phyloP scores from a whole-genome alignment of 768 basidiomycete genomes.

The Cyclocybe cylindracea region DNA sequence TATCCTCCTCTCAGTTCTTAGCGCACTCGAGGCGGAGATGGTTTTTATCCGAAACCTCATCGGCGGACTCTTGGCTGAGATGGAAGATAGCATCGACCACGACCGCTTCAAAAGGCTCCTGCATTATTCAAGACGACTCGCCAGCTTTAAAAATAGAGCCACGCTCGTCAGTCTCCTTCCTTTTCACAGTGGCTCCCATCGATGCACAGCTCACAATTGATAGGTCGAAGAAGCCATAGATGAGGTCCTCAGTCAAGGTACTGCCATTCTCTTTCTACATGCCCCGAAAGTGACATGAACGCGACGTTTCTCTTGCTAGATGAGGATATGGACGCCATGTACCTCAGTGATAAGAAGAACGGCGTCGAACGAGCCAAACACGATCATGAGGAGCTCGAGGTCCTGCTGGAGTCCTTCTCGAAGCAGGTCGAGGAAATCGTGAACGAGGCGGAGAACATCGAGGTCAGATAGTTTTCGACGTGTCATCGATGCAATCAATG shows the following conservation, averaged over 20 bases:
- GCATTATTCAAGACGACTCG: constrained; percentile 87
- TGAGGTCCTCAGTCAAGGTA: constrained; percentile 89
- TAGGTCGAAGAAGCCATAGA: constrained; percentile 90
- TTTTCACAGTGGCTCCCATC: constrained; percentile 3
- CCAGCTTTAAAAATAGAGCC: constrained; percentile 89
- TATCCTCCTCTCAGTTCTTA: constrained; percentile 86
- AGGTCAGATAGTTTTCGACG: constrained; percentile 44
- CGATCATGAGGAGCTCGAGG: constrained; percentile 93
- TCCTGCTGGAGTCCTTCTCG: constrained; percentile 90
- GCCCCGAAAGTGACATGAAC: no score
- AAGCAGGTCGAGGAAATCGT: constrained; percentile 98
- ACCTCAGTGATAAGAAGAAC: constrained; percentile 83
- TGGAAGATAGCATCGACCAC: constrained; percentile 94
- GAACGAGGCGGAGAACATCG: constrained; percentile 86
- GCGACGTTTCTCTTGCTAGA: constrained; percentile 46
- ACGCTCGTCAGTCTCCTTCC: constrained; percentile 55
- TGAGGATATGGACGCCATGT: constrained; percentile 94
- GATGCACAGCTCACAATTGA: neutral
- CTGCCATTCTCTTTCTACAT: constrained; percentile 5
- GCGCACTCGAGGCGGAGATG: constrained; percentile 95
- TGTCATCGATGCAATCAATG: constrained; percentile 1
- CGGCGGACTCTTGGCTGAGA: constrained; percentile 85
- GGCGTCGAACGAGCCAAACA: constrained; percentile 56
- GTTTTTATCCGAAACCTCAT: constrained; percentile 90
- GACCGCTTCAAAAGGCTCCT: constrained; percentile 91